Evolutionary conservation across 2,329 filamentous ascomycete genomes (phyloP).

Genomic region (Zymoseptoria crescenta): DNA sequence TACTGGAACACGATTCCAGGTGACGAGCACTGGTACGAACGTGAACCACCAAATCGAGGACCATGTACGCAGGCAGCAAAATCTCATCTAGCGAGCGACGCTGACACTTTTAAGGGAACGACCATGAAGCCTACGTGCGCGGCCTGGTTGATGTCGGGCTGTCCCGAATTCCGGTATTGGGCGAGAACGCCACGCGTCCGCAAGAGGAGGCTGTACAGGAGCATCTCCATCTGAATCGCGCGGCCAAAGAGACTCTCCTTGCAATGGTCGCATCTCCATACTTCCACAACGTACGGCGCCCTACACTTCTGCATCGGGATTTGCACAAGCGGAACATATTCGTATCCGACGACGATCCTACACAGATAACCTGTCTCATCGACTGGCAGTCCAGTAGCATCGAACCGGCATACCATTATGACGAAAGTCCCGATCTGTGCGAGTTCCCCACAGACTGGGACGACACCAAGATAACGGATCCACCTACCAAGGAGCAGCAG

Average conservation of each 20-base stretch:
- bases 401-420: neutral
- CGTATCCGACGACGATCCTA: neutral
- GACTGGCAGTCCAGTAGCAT: neutral
- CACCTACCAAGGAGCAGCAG: neutral
- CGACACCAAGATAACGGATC: neutral
- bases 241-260: neutral
- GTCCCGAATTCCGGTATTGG: neutral
- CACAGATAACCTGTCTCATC: neutral
- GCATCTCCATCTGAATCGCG: neutral
- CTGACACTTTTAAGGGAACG: neutral
- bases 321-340: constrained; percentile 2
- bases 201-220: neutral
- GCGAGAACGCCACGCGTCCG: neutral
- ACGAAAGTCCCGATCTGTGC: neutral
- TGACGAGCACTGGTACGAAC: neutral
- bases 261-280: neutral
- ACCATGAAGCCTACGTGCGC: neutral
- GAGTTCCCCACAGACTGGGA: neutral
- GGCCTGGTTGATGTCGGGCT: neutral
- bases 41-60: neutral
- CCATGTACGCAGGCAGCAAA: neutral
- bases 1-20: neutral
- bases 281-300: neutral
- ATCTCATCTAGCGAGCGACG: neutral
- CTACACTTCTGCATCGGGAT: neutral